Evolutionary conservation across 2,329 filamentous ascomycete genomes (phyloP), one percentile per base, ranked within the genome.

Genomic region (Furcasterigmium sp.): DNA sequence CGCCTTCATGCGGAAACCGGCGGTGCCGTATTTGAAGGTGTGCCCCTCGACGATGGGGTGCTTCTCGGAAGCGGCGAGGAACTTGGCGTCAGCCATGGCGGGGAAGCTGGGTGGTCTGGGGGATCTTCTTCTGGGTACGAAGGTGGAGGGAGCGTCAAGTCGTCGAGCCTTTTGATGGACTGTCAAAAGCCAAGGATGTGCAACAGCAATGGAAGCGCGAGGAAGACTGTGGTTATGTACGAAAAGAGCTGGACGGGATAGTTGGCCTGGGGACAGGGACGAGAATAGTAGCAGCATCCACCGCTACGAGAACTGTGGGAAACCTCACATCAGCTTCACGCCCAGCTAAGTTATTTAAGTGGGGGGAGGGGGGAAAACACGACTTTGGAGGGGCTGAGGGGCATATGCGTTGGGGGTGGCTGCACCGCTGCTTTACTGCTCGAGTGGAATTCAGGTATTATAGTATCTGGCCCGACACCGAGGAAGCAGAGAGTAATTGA

Each of bases 1-100:
- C 25, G 80, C 78, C 60, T 76, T 78, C 80, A 84, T 84, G 54
- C 80, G 80, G 61, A 84, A 84, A 47, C 80, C 80, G 36, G 80
- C 80, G 23, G 80, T 84, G 53, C 80, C 80, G 65, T 84, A 84
- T 53, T 76, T 79, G 67, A 81, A 84, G 45, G 65, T 54, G 44
- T 72, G 73, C 53, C 73, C 74, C 42, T 67, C 58, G 41, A 75
- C 70, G 47, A 81, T 80, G 51, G 80, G 73, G 60, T 83, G 76
- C 66, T 75, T 80, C 64, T 74, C 68, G 42, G 80, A 82, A 56
- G 79, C 80, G 46, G 69, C 74, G 53, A 82, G 66, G 53, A 84
- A 76, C 51, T 72, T 67, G 32, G 64, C 59, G 55, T 75, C 72
- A 17, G 32, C 32, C 76, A 80, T 80, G 47, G 38, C 60, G 55